Conservation (phyloP, 306 rosid genomes). For the Parietaria judaica region DNA sequence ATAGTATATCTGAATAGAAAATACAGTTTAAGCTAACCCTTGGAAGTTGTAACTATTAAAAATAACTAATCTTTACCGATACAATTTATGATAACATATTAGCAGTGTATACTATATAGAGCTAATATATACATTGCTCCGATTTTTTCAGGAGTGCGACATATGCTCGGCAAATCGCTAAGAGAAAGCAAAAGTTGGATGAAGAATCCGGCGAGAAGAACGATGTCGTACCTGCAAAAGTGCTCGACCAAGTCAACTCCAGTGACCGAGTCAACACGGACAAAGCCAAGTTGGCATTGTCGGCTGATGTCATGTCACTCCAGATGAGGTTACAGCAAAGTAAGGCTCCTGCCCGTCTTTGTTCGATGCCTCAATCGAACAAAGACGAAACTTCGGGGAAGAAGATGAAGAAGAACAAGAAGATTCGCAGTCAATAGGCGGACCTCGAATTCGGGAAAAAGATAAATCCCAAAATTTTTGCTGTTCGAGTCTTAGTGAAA, state of each 20-base stretch:
- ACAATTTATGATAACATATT: no score
- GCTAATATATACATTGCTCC: background rate
- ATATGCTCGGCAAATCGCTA: slow-evolving; percentile 52
- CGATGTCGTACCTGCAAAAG: slow-evolving; percentile 9
- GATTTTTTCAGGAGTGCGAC: slow-evolving; percentile 54
- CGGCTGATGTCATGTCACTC: slow-evolving; percentile 49
- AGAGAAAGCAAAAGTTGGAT: slow-evolving; percentile 35
- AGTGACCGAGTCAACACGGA: slow-evolving; percentile 20
- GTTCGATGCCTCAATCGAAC: background rate
- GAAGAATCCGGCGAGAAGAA: slow-evolving; percentile 31
- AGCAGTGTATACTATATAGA: no score
- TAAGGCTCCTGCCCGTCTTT: slow-evolving; percentile 10
- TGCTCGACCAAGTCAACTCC: slow-evolving; percentile 26
- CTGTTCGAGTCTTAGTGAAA: no score
- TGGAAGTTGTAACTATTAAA: no score
- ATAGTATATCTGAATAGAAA: no score
- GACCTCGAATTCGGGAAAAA: slow-evolving; percentile 7
- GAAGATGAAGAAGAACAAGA: slow-evolving; percentile 3
- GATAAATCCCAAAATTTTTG: no score
- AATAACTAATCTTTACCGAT: no score
- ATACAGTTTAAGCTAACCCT: no score
- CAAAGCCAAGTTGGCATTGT: slow-evolving; percentile 44
- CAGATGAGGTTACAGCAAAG: slow-evolving; percentile 62
- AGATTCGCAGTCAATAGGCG: slow-evolving; percentile 22
- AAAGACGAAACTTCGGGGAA: slow-evolving; percentile 20